These are phyloP conservation scores for Phoma sp. DNA, from an alignment of 2,329 filamentous ascomycete species.

Conservation along the genomic window DNA sequence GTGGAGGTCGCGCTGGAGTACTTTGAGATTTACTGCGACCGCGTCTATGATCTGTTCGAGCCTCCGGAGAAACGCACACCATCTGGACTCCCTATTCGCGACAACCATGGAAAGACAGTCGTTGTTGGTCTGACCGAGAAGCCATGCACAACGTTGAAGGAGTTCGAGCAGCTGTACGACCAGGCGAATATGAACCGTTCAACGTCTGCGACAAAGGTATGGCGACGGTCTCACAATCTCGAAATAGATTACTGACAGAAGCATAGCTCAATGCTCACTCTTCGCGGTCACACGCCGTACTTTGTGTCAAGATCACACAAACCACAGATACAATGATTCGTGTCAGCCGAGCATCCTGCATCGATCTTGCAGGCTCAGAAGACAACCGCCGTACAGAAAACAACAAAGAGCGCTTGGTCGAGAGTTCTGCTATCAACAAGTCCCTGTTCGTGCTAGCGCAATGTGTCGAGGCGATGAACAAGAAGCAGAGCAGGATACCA, in stretches of 20 bases:
- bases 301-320: constrained; percentile 87
- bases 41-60: constrained; percentile 90
- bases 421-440: constrained; percentile 97
- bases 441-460: constrained; percentile 92
- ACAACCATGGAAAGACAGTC: constrained; percentile 85
- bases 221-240: constrained; percentile 1
- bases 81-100: constrained; percentile 79
- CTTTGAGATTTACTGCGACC: constrained; percentile 97
- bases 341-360: constrained; percentile 86
- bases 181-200: constrained; percentile 90
- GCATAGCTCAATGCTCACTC: constrained; percentile 81
- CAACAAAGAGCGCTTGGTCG: constrained; percentile 87
- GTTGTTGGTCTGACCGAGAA: constrained; percentile 87
- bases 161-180: constrained; percentile 89
- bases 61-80: constrained; percentile 84
- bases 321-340: constrained; percentile 69
- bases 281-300: constrained; percentile 85
- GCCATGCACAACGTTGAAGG: constrained; percentile 81
- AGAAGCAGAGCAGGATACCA: constrained; percentile 76
- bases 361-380: constrained; percentile 93
- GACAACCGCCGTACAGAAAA: constrained; percentile 95
- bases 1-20: constrained; percentile 83
- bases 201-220: constrained; percentile 81
- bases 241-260: constrained; percentile 1
- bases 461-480: constrained; percentile 92